Percentiles rank a stretch among this genome's conserved stretches.
Evolutionary conservation across 108 stramenopile genomes (phyloP).

Genomic region (Pseudonitzschia multiseries): DNA sequence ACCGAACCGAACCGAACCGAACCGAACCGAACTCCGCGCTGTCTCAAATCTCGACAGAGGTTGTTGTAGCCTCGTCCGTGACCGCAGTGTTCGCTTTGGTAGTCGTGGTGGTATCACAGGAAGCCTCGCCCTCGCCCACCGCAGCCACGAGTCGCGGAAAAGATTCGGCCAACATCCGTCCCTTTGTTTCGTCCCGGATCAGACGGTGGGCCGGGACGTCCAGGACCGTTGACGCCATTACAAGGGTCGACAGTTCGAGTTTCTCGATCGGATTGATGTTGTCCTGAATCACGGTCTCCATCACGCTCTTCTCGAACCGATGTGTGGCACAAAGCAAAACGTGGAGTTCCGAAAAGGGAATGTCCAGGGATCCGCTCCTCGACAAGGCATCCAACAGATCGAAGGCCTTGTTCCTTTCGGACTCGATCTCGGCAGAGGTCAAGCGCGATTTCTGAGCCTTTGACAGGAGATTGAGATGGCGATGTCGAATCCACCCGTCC

Average conservation of each 20-base stretch:
- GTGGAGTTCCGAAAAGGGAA: slow-evolving; percentile 73
- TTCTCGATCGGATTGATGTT: slow-evolving; percentile 89
- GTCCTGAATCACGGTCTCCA: slow-evolving; percentile 75
- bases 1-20: no score
- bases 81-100: not conserved
- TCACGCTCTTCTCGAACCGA: slow-evolving; percentile 79
- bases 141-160: slow-evolving; percentile 22
- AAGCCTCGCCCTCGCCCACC: not conserved
- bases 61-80: not conserved
- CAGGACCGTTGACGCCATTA: slow-evolving; percentile 67
- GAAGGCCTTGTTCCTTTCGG: slow-evolving; percentile 75
- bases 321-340: slow-evolving; percentile 85
- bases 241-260: slow-evolving; percentile 73
- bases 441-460: slow-evolving; percentile 12
- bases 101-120: not conserved
- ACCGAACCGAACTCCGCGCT: no score
- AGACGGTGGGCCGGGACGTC: slow-evolving; percentile 15
- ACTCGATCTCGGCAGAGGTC: slow-evolving; percentile 29
- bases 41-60: not conserved
- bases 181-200: slow-evolving; percentile 12
- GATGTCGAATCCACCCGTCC: slow-evolving; percentile 41
- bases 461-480: slow-evolving; percentile 58
- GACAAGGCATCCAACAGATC: slow-evolving; percentile 86
- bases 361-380: slow-evolving; percentile 75
- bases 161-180: slow-evolving; percentile 9